Evolutionary conservation across 108 stramenopile species (phyloP).

Genomic region (Skeletonema tropicum): DNA sequence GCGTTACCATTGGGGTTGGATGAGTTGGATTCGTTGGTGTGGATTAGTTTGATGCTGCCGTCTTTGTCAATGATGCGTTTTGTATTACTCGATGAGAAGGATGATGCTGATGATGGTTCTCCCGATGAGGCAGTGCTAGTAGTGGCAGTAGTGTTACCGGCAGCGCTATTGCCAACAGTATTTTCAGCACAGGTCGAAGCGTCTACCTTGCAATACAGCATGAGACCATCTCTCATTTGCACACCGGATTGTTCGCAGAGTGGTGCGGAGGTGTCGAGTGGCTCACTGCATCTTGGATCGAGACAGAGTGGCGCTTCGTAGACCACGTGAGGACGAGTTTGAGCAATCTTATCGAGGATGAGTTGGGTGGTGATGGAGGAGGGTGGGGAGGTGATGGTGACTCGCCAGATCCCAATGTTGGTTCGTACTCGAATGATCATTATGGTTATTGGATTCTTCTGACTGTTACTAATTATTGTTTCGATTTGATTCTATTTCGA

Average conservation of each 20-base stretch:
- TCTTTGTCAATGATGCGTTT: slow-evolving; percentile 86
- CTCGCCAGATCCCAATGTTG: slow-evolving; percentile 87
- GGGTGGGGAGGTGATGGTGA: slow-evolving; percentile 49
- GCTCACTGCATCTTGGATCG: slow-evolving; percentile 68
- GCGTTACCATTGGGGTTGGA: slow-evolving; percentile 26
- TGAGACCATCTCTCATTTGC: slow-evolving; percentile 57
- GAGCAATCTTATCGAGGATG: slow-evolving; percentile 59
- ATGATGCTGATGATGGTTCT: background rate
- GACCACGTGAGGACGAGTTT: slow-evolving; percentile 72
- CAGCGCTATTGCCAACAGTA: slow-evolving; percentile 6
- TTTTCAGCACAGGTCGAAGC: slow-evolving; percentile 67
- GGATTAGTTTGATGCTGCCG: slow-evolving; percentile 77
- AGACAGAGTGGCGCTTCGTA: slow-evolving; percentile 63
- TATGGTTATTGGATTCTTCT: background rate
- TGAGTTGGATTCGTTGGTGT: slow-evolving; percentile 48
- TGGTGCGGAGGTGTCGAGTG: slow-evolving; percentile 47
- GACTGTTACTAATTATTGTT: too few species aligned
- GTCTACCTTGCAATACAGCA: slow-evolving; percentile 88
- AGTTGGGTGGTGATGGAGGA: slow-evolving; percentile 50
- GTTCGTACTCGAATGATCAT: slow-evolving; percentile 88
- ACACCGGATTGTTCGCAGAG: slow-evolving; percentile 47
- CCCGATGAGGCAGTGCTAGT: too few species aligned
- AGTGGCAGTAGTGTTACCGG: background rate
- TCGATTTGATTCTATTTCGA: too few species aligned
- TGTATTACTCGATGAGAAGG: slow-evolving; percentile 48